A percentile compares a stretch with the other conserved stretches of the same genome.
These are phyloP conservation scores for Ensete glaucum DNA, from an alignment of 176 grass and related monocot genomes.

Conservation along the genomic window DNA sequence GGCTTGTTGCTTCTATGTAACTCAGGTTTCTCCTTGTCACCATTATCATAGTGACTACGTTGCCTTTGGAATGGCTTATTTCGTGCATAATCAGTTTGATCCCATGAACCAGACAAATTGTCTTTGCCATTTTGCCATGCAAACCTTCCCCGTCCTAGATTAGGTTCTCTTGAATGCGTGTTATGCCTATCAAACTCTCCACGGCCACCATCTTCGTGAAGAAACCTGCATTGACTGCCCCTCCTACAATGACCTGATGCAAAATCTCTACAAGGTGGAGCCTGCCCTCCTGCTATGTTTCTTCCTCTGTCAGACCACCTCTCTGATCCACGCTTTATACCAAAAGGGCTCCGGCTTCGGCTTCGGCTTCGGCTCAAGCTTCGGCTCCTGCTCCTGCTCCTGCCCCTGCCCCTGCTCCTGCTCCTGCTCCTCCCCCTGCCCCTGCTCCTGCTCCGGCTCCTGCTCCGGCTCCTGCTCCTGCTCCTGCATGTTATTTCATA, in stretches of 20 bases:
- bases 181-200: conserved; percentile 41
- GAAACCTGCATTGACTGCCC: conserved; percentile 66
- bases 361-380: conserved; percentile 50
- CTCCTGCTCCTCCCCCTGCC: conserved; percentile 39
- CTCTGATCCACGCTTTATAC: conserved; percentile 44
- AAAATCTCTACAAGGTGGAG: conserved; percentile 78
- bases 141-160: conserved; percentile 10
- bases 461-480: neutral
- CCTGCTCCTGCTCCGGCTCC: conserved; percentile 12
- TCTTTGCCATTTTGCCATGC: conserved; percentile 45
- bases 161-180: conserved; percentile 38
- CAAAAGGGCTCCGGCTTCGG: conserved; percentile 61
- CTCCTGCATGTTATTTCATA: neutral
- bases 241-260: conserved; percentile 67
- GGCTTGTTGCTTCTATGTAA: conserved; percentile 36
- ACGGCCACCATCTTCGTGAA: conserved; percentile 59
- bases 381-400: conserved; percentile 32
- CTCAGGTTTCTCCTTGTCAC: conserved; percentile 49
- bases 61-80: conserved; percentile 36
- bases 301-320: conserved; percentile 47
- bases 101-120: conserved; percentile 43
- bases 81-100: conserved; percentile 45
- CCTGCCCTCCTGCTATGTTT: conserved; percentile 30
- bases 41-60: conserved; percentile 50
- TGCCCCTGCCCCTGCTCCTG: conserved; percentile 7